These are phyloP conservation scores for Paecilomyces sp. DNA, from an alignment of 2,329 filamentous ascomycete genomes.

Conservation along the genomic window DNA sequence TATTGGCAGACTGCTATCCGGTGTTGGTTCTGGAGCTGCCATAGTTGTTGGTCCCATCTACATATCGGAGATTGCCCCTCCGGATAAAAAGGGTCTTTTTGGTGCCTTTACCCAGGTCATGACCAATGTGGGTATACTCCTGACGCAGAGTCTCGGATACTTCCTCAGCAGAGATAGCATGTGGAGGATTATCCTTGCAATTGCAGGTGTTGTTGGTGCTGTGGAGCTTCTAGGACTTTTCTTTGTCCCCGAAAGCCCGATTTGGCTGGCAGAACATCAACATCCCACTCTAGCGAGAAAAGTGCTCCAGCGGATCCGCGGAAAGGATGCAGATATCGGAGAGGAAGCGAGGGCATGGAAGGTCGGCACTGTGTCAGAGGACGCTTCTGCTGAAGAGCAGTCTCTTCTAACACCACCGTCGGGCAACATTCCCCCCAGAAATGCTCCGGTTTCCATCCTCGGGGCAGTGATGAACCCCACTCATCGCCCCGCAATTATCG, in stretches of 20 bases:
- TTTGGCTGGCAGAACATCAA: conserved; percentile 69
- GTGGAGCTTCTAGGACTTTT: conserved; percentile 64
- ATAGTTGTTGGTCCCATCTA: conserved; percentile 93
- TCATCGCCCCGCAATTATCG: conserved; percentile 68
- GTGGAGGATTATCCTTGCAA: conserved; percentile 78
- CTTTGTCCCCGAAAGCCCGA: conserved; percentile 77
- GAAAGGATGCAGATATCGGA: conserved; percentile 59
- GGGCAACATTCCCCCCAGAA: conserved; percentile 60
- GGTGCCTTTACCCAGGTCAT: conserved; percentile 79
- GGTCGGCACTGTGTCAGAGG: conserved; percentile 20
- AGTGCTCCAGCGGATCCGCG: conserved; percentile 69
- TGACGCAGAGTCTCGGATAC: conserved; percentile 76
- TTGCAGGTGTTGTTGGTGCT: conserved; percentile 61
- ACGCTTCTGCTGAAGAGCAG: conserved; percentile 56
- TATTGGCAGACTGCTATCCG: conserved; percentile 70
- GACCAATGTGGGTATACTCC: conserved; percentile 83
- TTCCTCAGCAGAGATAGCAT: conserved; percentile 72
- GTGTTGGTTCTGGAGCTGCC: conserved; percentile 76
- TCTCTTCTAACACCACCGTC: conserved; percentile 52
- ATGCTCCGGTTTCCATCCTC: conserved; percentile 60
- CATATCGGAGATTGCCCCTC: conserved; percentile 84
- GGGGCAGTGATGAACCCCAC: conserved; percentile 59
- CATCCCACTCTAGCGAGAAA: conserved; percentile 54
- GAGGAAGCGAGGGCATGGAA: conserved; percentile 62
- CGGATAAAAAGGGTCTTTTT: conserved; percentile 68